These are phyloP conservation scores for Monotropa hypopitys DNA, from an alignment of 179 eudicot genomes.

Conservation along the genomic window DNA sequence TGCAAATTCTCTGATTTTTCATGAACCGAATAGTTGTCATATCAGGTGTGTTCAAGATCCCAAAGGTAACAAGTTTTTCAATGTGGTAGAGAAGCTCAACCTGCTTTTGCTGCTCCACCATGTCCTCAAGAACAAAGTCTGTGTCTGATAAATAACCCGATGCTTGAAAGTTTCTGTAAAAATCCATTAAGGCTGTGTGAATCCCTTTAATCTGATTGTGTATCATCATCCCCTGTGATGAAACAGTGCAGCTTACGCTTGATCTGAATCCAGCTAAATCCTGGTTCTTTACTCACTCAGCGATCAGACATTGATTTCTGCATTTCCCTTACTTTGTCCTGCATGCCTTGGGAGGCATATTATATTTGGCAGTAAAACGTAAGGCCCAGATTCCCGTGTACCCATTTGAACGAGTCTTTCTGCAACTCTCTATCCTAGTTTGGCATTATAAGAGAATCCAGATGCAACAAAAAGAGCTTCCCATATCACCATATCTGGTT, in stretches of 20 bases:
- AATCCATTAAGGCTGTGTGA: conserved; percentile 9
- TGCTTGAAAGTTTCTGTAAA: background rate
- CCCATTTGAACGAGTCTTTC: conserved; percentile 24
- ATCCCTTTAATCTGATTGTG: conserved; percentile 19
- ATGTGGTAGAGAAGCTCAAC: conserved; percentile 29
- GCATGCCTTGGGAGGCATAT: conserved; percentile 31
- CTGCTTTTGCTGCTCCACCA: conserved; percentile 37
- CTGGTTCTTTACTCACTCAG: conserved; percentile 30
- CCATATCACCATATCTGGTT: conserved; percentile 35
- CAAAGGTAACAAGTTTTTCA: conserved; percentile 33
- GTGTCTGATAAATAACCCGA: background rate
- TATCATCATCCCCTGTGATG: conserved; percentile 20
- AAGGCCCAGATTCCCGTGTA: conserved; percentile 22
- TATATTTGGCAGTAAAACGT: conserved; percentile 27
- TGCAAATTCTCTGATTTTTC: conserved; percentile 34
- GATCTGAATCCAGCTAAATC: conserved; percentile 33
- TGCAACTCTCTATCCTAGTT: conserved; percentile 27
- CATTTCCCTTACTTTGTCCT: conserved; percentile 34
- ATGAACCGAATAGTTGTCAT: conserved; percentile 17
- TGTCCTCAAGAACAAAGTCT: conserved; percentile 24
- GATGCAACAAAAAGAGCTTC: conserved; percentile 42
- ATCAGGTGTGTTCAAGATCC: conserved; percentile 22
- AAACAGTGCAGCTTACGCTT: conserved; percentile 26
- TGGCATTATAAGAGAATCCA: conserved; percentile 24
- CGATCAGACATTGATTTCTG: conserved; percentile 22